phyloP scores from a whole-genome alignment of 176 grass and related monocot genomes.

The Eleusine coracana region DNA sequence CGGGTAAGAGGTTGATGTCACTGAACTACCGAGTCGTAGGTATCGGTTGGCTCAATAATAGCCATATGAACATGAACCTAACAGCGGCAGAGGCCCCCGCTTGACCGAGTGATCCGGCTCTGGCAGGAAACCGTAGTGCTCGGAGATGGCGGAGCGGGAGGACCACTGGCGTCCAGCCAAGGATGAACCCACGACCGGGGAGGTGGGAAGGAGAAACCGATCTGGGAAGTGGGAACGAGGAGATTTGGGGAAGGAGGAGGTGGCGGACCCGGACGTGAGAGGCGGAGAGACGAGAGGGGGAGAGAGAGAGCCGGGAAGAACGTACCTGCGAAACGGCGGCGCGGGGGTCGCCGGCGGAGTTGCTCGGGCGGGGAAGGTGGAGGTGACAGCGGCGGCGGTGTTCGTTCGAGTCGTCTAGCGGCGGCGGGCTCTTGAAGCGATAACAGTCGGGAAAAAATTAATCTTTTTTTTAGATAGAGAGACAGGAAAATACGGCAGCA shows the following conservation, averaged over 20 bases:
- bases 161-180: not conserved
- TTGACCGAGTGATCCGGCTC: not conserved
- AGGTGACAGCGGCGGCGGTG: not conserved
- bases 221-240: not conserved
- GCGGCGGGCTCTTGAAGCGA: conserved; percentile 8
- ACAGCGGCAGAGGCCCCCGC: not conserved
- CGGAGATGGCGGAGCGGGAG: not conserved
- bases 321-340: not conserved
- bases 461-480: not conserved
- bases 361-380: not conserved
- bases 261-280: not conserved
- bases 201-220: not conserved
- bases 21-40: not conserved
- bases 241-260: not conserved
- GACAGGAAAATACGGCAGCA: conserved; percentile 1
- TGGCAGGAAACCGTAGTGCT: not conserved
- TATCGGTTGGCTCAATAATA: not conserved
- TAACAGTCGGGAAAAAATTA: not conserved
- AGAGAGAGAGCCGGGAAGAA: not conserved
- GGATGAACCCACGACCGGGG: not conserved
- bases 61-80: not conserved
- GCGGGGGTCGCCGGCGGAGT: not conserved
- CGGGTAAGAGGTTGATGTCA: not conserved
- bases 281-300: not conserved
- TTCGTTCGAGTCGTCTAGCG: conserved; percentile 1